A percentile compares a stretch with the other conserved stretches of the same genome.
These are phyloP conservation scores for Decorospora gaudefroyi DNA, from an alignment of 2,329 filamentous ascomycete genomes.

Conservation along the genomic window DNA sequence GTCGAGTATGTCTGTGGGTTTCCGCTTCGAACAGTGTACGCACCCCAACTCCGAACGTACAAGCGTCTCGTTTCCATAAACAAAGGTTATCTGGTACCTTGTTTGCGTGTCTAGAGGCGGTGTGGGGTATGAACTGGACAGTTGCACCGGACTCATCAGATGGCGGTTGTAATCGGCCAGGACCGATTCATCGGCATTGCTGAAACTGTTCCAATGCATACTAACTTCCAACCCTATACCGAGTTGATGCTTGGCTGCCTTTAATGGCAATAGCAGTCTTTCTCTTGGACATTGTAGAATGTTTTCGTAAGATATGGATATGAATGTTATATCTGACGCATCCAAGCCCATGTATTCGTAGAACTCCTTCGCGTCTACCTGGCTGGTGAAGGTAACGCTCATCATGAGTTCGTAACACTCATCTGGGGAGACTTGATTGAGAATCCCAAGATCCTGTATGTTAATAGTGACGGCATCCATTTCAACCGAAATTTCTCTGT, in stretches of 20 bases:
- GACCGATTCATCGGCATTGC: slow-evolving; percentile 16
- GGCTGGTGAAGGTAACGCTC: slow-evolving; percentile 26
- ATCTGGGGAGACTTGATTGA: not conserved
- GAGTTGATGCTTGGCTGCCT: slow-evolving; percentile 16
- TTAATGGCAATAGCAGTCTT: slow-evolving; percentile 16
- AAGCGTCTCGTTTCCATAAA: slow-evolving; percentile 18
- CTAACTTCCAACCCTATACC: slow-evolving; percentile 28
- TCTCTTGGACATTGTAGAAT: slow-evolving; percentile 33
- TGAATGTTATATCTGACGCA: slow-evolving; percentile 7
- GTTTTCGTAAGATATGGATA: slow-evolving; percentile 36
- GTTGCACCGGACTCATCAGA: slow-evolving; percentile 7
- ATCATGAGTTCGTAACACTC: slow-evolving; percentile 18
- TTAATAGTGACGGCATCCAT: slow-evolving; percentile 29
- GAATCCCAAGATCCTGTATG: slow-evolving; percentile 9
- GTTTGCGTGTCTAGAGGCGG: slow-evolving; percentile 19
- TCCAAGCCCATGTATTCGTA: slow-evolving; percentile 28
- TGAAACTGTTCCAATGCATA: slow-evolving; percentile 27
- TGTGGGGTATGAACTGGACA: slow-evolving; percentile 8
- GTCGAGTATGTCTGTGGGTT: slow-evolving; percentile 18
- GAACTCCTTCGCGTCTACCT: slow-evolving; percentile 31
- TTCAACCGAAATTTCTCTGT: slow-evolving; percentile 7
- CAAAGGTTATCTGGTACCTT: slow-evolving; percentile 19
- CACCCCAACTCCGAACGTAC: slow-evolving; percentile 19
- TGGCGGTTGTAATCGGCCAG: slow-evolving; percentile 33
- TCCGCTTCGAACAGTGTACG: slow-evolving; percentile 22